Conservation (phyloP, 805 yeast species). For the Pichia phayaonensis region DNA sequence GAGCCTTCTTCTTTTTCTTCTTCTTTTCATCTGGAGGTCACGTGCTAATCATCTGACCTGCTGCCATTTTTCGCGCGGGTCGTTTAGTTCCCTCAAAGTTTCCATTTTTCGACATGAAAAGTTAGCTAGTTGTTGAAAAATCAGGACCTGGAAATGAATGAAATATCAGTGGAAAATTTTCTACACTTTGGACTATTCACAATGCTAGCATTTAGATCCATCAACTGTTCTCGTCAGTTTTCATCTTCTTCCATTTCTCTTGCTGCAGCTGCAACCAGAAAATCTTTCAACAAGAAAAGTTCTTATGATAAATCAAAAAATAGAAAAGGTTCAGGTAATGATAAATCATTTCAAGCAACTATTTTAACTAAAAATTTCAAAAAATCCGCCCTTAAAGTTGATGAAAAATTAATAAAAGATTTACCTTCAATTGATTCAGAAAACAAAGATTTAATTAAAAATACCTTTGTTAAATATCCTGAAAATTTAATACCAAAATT, state of each 20-base stretch:
- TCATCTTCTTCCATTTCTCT: slow-evolving; percentile 7
- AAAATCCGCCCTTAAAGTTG: slow-evolving; percentile 16
- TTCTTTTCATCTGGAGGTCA: neutral
- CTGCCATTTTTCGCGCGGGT: neutral
- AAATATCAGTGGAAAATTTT: neutral
- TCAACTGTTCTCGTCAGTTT: slow-evolving; percentile 8
- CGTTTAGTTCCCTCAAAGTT: neutral
- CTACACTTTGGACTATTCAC: neutral
- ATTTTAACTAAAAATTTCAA: slow-evolving; percentile 19
- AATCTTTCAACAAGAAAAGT: slow-evolving; percentile 25
- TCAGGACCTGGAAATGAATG: neutral
- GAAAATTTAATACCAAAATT: slow-evolving; percentile 36
- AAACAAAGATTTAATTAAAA: slow-evolving; percentile 11
- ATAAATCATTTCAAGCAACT: slow-evolving; percentile 21
- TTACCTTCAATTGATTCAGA: slow-evolving; percentile 14
- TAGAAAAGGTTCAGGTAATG: slow-evolving; percentile 29
- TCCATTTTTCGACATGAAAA: neutral
- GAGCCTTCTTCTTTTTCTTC: neutral
- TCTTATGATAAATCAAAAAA: slow-evolving; percentile 19
- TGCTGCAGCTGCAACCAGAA: slow-evolving; percentile 22
- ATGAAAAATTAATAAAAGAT: slow-evolving; percentile 13
- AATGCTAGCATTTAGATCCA: slow-evolving; percentile 4
- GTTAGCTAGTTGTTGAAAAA: neutral
- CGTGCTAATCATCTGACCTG: too few species aligned
- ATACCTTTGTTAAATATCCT: slow-evolving; percentile 35